Percentiles rank a stretch among this genome's conserved stretches.
phyloP scores from a whole-genome alignment of 2,329 filamentous ascomycete genomes.

The Cordyceps fumosorosea region DNA sequence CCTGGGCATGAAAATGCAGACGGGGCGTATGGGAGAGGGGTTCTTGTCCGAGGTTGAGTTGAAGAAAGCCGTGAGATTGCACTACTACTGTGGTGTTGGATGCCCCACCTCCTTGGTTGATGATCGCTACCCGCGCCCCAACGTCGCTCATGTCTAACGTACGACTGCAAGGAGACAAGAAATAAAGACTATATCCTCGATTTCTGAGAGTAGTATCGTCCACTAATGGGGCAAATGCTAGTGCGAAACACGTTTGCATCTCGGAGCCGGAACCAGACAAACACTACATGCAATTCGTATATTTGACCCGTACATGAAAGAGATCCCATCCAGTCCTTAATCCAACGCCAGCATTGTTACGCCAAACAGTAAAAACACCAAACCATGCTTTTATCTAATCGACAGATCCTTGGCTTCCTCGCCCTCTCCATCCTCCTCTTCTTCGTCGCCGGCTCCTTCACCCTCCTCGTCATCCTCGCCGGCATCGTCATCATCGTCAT shows the following conservation, averaged over 20 bases:
- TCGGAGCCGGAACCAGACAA: not conserved
- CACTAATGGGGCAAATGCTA: no score
- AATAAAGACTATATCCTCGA: no score
- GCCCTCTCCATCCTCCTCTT: conserved; percentile 23
- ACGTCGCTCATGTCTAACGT: no score
- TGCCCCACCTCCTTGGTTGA: not conserved
- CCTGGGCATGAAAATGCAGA: not conserved
- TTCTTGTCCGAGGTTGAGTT: not conserved
- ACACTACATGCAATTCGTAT: not conserved
- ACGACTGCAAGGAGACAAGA: no score
- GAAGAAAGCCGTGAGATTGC: not conserved
- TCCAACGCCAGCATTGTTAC: not conserved
- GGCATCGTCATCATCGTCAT: conserved; percentile 44
- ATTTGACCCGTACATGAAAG: not conserved
- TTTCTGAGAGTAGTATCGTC: no score
- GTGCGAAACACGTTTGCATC: not conserved
- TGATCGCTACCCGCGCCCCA: no score
- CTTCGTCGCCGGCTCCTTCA: conserved; percentile 26
- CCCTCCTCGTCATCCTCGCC: conserved; percentile 34
- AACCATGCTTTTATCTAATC: not conserved
- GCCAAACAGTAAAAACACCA: not conserved
- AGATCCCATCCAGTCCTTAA: not conserved
- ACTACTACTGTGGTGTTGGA: not conserved
- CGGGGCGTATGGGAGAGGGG: not conserved
- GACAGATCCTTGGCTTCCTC: conserved; percentile 14